Evolutionary conservation across 2,329 filamentous ascomycete species (phyloP).

Genomic region (Paecilomyces fulvus): DNA sequence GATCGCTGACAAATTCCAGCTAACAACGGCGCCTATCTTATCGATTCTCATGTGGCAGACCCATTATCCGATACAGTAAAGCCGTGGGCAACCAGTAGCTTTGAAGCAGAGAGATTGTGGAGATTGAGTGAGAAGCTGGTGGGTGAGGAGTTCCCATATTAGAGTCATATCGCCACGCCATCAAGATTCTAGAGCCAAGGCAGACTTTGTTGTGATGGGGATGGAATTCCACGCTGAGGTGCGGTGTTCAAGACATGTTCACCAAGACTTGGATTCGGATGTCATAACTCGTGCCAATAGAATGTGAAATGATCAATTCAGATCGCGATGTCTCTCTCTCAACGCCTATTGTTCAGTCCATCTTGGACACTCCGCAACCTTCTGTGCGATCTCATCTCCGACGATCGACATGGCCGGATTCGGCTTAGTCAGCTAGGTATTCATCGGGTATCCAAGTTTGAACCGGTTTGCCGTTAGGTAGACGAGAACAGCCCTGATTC

Average conservation of each 20-base stretch:
- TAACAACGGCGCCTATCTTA: slow-evolving; percentile 5
- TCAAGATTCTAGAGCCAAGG: neutral
- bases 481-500: neutral
- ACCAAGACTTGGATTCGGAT: no score
- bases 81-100: slow-evolving; percentile 14
- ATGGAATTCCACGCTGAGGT: no score
- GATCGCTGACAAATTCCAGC: neutral
- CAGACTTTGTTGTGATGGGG: no score
- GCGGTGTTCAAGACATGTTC: no score
- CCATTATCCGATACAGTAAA: slow-evolving; percentile 24
- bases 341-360: no score
- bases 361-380: no score
- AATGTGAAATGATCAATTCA: no score
- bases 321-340: neutral
- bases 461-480: neutral
- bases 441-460: neutral
- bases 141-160: slow-evolving; percentile 23
- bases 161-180: neutral
- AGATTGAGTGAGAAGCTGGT: slow-evolving; percentile 39
- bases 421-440: neutral
- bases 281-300: no score
- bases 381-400: neutral
- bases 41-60: slow-evolving; percentile 3
- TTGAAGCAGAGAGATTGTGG: slow-evolving; percentile 38
- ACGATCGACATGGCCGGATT: neutral